These are phyloP conservation scores for Crithidia bombi DNA, from an alignment of 208 protist genomes.

Conservation along the genomic window DNA sequence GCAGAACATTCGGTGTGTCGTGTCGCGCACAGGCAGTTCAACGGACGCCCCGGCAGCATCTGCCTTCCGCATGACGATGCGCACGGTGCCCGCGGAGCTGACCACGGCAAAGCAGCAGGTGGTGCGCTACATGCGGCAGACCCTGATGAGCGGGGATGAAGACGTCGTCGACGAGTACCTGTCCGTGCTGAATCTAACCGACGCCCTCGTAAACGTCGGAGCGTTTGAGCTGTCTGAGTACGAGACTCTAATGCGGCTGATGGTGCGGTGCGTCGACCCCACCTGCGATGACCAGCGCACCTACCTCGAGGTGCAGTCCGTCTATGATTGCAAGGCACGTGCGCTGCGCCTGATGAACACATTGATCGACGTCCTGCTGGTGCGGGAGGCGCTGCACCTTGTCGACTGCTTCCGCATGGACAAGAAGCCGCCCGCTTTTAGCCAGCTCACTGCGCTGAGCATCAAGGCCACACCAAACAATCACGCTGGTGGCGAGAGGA, in stretches of 20 bases:
- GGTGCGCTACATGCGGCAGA: constrained; percentile 25
- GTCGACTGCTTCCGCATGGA: constrained; percentile 40
- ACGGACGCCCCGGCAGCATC: neutral
- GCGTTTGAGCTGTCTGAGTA: constrained; percentile 45
- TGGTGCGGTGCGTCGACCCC: constrained; percentile 42
- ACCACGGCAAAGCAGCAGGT: constrained; percentile 31
- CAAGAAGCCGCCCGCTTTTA: constrained; percentile 12
- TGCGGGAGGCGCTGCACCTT: constrained; percentile 34
- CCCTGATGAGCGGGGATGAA: constrained; percentile 36
- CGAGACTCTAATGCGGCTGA: constrained; percentile 23
- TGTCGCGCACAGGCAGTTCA: neutral
- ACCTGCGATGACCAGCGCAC: constrained; percentile 24
- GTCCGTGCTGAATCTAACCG: constrained; percentile 38
- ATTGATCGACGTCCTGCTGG: constrained; percentile 41
- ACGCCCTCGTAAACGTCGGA: constrained; percentile 43
- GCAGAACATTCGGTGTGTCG: constrained; percentile 41
- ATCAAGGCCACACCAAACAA: constrained; percentile 1
- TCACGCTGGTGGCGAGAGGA: neutral
- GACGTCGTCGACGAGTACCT: constrained; percentile 33
- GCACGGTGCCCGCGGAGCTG: constrained; percentile 26
- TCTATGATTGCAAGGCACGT: constrained; percentile 47
- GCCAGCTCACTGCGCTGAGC: constrained; percentile 35
- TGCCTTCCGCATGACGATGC: constrained; percentile 17
- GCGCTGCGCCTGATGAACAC: constrained; percentile 41
- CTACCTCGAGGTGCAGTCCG: constrained; percentile 34